A percentile compares a stretch with the other conserved stretches of the same genome.
Evolutionary conservation across 441 rosid species (phyloP).

Genomic region (Corymbia calophylla): DNA sequence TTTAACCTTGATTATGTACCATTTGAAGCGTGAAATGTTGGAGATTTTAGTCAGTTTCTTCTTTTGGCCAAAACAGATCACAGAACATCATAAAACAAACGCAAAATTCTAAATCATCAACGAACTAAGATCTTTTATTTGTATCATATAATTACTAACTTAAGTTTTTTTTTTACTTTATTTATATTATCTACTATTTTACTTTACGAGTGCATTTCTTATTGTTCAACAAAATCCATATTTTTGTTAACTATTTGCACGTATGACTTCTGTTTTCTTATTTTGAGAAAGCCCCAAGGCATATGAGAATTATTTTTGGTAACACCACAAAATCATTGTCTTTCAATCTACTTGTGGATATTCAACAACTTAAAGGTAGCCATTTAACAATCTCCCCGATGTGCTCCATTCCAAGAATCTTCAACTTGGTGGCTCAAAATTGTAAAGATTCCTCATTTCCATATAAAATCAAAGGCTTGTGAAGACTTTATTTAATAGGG

Average conservation of each 20-base stretch:
- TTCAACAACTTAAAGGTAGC: neutral
- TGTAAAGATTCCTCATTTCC: neutral
- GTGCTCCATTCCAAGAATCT: neutral
- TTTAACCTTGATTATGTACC: neutral
- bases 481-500: no score
- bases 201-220: neutral
- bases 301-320: no score
- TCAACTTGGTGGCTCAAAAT: neutral
- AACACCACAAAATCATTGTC: neutral
- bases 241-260: no score
- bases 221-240: neutral
- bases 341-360: neutral
- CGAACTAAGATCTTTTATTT: neutral
- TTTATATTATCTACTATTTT: no score
- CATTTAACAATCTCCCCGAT: neutral
- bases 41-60: no score
- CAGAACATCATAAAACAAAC: no score
- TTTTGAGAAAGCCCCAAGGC: rapidly evolving
- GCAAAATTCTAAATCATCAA: neutral
- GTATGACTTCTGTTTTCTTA: neutral
- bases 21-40: neutral
- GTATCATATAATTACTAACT: neutral
- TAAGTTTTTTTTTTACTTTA: no score
- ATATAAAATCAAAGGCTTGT: neutral
- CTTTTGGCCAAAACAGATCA: no score